phyloP scores from a whole-genome alignment of 1,284 basidiomycete species.

The Polyporus tsugae region DNA sequence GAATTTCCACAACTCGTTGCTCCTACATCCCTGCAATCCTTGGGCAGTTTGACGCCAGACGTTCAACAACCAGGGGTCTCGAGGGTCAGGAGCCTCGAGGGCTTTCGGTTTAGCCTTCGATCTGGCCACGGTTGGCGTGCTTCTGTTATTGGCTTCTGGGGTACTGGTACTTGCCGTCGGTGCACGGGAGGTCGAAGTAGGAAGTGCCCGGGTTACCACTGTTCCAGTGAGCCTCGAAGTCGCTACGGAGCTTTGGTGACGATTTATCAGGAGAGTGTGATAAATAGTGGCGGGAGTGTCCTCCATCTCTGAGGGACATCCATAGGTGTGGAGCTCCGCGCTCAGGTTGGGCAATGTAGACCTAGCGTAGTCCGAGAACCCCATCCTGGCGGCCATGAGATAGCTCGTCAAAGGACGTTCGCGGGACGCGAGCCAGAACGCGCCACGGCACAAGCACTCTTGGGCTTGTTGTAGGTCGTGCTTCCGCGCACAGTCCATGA shows the following conservation, averaged over 20 bases:
- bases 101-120: background rate
- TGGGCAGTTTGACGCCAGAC: slow-evolving; percentile 1
- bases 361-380: slow-evolving; percentile 9
- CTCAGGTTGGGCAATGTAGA: slow-evolving; percentile 2
- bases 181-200: background rate
- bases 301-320: slow-evolving; percentile 21
- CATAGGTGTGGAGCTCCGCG: slow-evolving; percentile 14
- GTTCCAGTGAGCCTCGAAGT: slow-evolving; percentile 11
- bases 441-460: background rate
- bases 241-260: slow-evolving; percentile 8
- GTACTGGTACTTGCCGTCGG: background rate
- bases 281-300: slow-evolving; percentile 11
- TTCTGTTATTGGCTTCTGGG: background rate
- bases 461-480: slow-evolving; percentile 7
- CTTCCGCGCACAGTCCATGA: slow-evolving; percentile 13
- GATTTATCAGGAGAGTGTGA: slow-evolving; percentile 20
- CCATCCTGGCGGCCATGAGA: slow-evolving; percentile 11
- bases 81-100: slow-evolving; percentile 5
- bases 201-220: background rate
- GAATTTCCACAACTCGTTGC: slow-evolving; percentile 1
- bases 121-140: background rate
- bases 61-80: slow-evolving; percentile 8
- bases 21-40: slow-evolving; percentile 3
- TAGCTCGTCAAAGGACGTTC: slow-evolving; percentile 13
- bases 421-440: slow-evolving; percentile 3